Evolutionary conservation across 148 eudicot species (phyloP), one percentile per base, ranked within the genome.

Genomic region (Rhododendron griersonianum): DNA sequence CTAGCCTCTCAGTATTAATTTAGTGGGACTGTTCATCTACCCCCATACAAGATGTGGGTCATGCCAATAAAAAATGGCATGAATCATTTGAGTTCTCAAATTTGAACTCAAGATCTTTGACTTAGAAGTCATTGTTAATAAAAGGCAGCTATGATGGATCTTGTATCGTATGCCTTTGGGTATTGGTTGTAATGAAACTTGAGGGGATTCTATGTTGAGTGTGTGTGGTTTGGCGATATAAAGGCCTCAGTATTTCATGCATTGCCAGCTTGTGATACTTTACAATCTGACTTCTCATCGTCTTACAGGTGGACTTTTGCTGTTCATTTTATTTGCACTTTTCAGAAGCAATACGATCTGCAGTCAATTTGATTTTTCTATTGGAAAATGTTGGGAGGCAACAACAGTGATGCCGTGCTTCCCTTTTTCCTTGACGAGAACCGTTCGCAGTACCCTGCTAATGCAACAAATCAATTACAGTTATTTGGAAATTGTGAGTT

Each of bases 401-500:
- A 91, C 89, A 94, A 82, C 89, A 87, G 65, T 84, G 90, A 88
- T 78, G 84, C 91, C 59, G 86, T 90, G 11, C 87, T 91, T 88
- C 98, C 96, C 44, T 88, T 94, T 83, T 94, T 91, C 84, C 76
- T 95, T 87, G 98, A 92, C 65, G 93, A 94, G 25, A 91, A 91
- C 78, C 89, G 85, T 15, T 88, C 90, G 74, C 99, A 88, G 89
- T 94, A 91, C 82, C 92, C 91, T 76, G 82, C 92, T 23, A 93
- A 84, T 87, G 89, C 93, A 33, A 87, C 96, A 81, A 94, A 91
- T 88, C 99, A 95, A 87, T 91, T 93, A 82, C 95, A 94, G 93
- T 86, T 96, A 67, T 93, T 92, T 91, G 95, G 94, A 81, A 95
- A 81, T 78, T 50, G 88, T 88, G 77, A 86, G 88, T 82, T 67